phyloP scores from a whole-genome alignment of 2,329 filamentous ascomycete genomes.

The Pseudodiploospora longispora region DNA sequence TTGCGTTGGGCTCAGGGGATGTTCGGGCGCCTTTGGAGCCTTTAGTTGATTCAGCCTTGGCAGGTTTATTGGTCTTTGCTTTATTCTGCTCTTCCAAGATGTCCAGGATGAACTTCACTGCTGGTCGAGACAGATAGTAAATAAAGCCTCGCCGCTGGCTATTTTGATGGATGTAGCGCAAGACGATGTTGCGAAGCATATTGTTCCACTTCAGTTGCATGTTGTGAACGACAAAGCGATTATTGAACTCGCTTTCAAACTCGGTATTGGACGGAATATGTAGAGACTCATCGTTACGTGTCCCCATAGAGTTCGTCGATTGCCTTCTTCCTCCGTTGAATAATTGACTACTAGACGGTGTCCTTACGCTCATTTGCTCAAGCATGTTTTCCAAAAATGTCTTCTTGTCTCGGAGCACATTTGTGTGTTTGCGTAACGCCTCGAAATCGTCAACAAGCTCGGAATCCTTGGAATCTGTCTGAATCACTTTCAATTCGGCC shows the following conservation, averaged over 20 bases:
- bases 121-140: slow-evolving; percentile 92
- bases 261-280: slow-evolving; percentile 67
- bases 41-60: slow-evolving; percentile 20
- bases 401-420: slow-evolving; percentile 50
- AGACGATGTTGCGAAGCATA: slow-evolving; percentile 84
- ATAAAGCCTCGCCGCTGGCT: slow-evolving; percentile 92
- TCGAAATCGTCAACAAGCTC: slow-evolving; percentile 52
- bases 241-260: slow-evolving; percentile 91
- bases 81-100: slow-evolving; percentile 92
- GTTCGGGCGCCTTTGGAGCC: slow-evolving; percentile 20
- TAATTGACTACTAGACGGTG: slow-evolving; percentile 21
- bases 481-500: slow-evolving; percentile 59
- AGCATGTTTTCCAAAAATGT: slow-evolving; percentile 52
- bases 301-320: slow-evolving; percentile 35
- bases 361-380: slow-evolving; percentile 36
- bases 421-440: slow-evolving; percentile 46
- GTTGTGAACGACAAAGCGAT: slow-evolving; percentile 97
- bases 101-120: slow-evolving; percentile 95
- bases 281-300: slow-evolving; percentile 48
- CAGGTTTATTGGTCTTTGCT: slow-evolving; percentile 40
- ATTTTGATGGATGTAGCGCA: slow-evolving; percentile 95
- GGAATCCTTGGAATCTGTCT: slow-evolving; percentile 39
- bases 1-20: slow-evolving; percentile 30
- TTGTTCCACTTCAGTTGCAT: slow-evolving; percentile 99
- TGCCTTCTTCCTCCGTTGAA: slow-evolving; percentile 18